These are phyloP conservation scores for Verticillium albo-atrum DNA, from an alignment of 2,329 filamentous ascomycete genomes.

Conservation along the genomic window DNA sequence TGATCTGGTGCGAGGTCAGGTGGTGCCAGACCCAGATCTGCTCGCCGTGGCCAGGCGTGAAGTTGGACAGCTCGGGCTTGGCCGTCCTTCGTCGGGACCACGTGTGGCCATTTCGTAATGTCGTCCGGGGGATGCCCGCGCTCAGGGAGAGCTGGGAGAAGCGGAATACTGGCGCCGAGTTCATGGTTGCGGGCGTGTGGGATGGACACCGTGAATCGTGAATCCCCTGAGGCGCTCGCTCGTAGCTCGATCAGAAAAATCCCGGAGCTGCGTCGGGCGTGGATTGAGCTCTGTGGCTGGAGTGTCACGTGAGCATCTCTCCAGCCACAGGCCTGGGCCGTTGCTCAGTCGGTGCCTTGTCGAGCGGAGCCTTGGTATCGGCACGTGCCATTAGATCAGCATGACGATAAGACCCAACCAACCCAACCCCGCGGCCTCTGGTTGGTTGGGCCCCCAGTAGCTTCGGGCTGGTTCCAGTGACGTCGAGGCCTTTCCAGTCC, in stretches of 20 bases:
- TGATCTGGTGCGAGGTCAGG: conserved; percentile 42
- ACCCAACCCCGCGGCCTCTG: neutral
- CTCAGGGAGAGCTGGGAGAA: conserved; percentile 35
- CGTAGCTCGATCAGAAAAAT: conserved; percentile 6
- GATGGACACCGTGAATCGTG: neutral
- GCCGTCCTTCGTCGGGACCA: conserved; percentile 13
- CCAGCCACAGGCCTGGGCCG: neutral
- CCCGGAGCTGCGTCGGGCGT: conserved; percentile 10
- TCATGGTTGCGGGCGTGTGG: conserved; percentile 27
- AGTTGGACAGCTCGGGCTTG: conserved; percentile 15
- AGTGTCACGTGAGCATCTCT: neutral
- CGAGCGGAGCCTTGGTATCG: neutral
- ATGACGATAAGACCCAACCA: neutral
- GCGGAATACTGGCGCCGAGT: conserved; percentile 25
- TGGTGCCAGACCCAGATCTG: conserved; percentile 53
- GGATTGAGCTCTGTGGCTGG: conserved; percentile 5
- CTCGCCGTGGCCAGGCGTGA: conserved; percentile 45
- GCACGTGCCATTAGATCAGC: neutral
- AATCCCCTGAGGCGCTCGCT: neutral
- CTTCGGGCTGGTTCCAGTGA: conserved; percentile 13
- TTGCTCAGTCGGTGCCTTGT: too few species aligned
- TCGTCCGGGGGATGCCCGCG: conserved; percentile 30
- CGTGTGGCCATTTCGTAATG: conserved; percentile 32
- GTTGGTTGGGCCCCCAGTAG: neutral
- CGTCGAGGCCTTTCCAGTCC: conserved; percentile 15